Conservation (phyloP, 2,329 filamentous ascomycete genomes). For the Fusarium lateritium region DNA sequence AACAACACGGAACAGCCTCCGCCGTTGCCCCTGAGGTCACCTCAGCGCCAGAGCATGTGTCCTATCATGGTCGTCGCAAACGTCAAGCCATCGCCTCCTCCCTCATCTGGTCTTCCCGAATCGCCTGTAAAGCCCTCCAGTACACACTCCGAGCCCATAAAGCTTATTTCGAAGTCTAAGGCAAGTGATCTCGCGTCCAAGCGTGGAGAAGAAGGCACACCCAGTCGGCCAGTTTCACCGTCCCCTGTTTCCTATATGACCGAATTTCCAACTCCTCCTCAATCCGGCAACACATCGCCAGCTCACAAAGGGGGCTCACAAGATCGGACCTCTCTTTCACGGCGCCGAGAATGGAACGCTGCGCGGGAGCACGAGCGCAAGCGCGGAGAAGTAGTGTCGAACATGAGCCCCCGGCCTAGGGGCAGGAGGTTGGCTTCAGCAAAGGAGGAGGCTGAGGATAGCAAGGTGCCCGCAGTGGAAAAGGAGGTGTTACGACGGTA, state of each 20-base stretch:
- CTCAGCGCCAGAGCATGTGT: conserved; percentile 49
- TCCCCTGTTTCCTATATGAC: conserved; percentile 31
- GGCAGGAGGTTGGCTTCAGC: conserved; percentile 39
- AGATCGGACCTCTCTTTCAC: conserved; percentile 52
- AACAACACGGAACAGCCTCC: conserved; percentile 26
- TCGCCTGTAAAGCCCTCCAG: background rate
- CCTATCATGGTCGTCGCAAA: conserved; percentile 59
- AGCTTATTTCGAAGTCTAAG: conserved; percentile 14
- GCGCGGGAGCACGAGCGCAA: conserved; percentile 49
- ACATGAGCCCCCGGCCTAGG: conserved; percentile 41
- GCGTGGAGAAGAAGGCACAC: background rate
- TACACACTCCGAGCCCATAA: conserved; percentile 1
- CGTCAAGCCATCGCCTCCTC: conserved; percentile 52
- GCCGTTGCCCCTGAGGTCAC: conserved; percentile 35
- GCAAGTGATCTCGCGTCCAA: conserved; percentile 7
- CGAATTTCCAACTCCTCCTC: conserved; percentile 51
- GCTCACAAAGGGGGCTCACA: conserved; percentile 39
- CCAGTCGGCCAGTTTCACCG: conserved; percentile 21
- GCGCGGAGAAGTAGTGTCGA: conserved; percentile 36
- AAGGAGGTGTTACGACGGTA: conserved; percentile 57
- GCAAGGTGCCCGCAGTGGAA: conserved; percentile 45
- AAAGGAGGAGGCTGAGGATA: conserved; percentile 47
- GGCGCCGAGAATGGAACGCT: conserved; percentile 55
- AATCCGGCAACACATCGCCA: conserved; percentile 51
- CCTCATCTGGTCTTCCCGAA: conserved; percentile 4